Evolutionary conservation across 257 asterid genomes (phyloP).

Genomic region (Ilex aquifolium): DNA sequence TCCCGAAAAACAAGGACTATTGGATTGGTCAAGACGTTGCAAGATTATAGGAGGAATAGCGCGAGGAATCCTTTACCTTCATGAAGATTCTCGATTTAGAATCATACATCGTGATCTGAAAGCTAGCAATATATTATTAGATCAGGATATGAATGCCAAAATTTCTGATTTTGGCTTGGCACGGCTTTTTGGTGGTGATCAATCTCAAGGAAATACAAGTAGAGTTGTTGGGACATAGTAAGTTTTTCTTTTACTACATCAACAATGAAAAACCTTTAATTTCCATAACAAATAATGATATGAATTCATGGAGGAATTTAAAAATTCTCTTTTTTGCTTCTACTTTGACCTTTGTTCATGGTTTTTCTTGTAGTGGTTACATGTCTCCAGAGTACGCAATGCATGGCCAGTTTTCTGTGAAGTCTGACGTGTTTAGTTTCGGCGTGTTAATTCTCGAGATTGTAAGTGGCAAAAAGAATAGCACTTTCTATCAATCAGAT

Average conservation of each 20-base stretch:
- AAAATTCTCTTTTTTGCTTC: background rate
- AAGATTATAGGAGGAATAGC: conserved; percentile 24
- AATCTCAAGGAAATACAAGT: conserved; percentile 15
- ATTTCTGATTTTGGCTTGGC: conserved; percentile 29
- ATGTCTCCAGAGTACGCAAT: conserved; percentile 23
- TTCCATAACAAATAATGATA: background rate
- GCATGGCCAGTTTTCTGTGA: conserved; percentile 12
- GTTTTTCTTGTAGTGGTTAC: conserved; percentile 18
- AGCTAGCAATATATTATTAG: conserved; percentile 21
- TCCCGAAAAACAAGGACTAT: conserved; percentile 1
- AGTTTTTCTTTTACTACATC: background rate
- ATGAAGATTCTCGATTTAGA: conserved; percentile 22
- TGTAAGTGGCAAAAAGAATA: conserved; percentile 16
- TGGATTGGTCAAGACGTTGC: conserved; percentile 23
- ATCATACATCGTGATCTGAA: conserved; percentile 27
- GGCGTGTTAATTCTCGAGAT: conserved; percentile 22
- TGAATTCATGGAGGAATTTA: background rate
- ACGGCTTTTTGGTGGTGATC: conserved; percentile 8
- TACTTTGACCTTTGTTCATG: background rate
- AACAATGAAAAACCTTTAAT: too few species aligned
- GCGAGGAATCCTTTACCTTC: conserved; percentile 24
- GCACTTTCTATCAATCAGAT: conserved; percentile 6
- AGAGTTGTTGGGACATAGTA: conserved; percentile 22
- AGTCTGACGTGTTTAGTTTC: conserved; percentile 24
- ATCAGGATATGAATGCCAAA: conserved; percentile 23